phyloP scores from a whole-genome alignment of 306 rosid genomes.

The Lathyrus aphaca region DNA sequence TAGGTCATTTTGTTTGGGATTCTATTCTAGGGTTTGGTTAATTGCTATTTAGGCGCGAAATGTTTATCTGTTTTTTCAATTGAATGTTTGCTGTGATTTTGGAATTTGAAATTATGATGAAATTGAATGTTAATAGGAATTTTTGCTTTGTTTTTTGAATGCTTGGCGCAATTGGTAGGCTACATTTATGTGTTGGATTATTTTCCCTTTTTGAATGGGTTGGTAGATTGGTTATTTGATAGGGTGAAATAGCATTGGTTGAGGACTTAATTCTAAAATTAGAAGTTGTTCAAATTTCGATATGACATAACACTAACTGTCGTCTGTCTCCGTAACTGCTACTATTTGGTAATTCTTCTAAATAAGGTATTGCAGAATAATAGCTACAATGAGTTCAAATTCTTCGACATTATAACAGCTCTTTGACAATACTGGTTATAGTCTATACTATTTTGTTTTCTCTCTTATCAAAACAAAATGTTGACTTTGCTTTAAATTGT shows the following conservation, averaged over 20 bases:
- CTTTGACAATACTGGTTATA: neutral
- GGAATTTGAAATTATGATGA: neutral
- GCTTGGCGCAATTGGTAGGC: neutral
- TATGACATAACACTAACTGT: too few relatives aligned
- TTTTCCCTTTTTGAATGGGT: neutral
- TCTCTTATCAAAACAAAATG: neutral
- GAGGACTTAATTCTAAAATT: too few relatives aligned
- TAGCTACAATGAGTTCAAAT: neutral
- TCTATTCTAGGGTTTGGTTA: constrained; percentile 14
- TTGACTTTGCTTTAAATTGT: constrained; percentile 1
- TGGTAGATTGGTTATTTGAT: neutral
- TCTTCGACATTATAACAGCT: neutral
- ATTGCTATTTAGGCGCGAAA: neutral
- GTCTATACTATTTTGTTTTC: neutral
- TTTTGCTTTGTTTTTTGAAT: neutral
- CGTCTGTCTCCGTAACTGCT: neutral
- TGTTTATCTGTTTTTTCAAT: neutral
- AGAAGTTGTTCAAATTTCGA: too few relatives aligned
- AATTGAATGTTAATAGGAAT: neutral
- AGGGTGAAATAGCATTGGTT: too few relatives aligned
- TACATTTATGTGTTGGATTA: neutral
- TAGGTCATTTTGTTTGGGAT: neutral
- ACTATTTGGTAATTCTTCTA: neutral
- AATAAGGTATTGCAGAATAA: neutral
- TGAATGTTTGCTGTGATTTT: neutral